Evolutionary conservation across 2,329 filamentous ascomycete species (phyloP).

Genomic region (Byssothecium circinans): DNA sequence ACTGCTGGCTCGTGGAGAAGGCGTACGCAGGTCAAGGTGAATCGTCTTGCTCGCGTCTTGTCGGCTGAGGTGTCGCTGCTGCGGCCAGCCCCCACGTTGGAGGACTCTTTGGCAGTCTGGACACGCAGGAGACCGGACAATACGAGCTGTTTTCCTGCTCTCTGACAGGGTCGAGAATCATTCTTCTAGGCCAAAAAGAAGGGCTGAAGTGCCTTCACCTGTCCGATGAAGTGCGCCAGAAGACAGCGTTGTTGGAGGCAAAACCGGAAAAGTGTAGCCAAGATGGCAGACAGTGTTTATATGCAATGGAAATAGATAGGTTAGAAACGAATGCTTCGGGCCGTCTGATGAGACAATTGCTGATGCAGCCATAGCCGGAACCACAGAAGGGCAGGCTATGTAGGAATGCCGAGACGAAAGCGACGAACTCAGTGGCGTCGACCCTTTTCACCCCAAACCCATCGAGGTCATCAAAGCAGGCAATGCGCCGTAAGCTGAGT

Average conservation of each 20-base stretch:
- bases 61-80: neutral
- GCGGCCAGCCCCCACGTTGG: neutral
- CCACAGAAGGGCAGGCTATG: slow-evolving; percentile 1
- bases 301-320: neutral
- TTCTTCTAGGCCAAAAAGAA: too few species aligned
- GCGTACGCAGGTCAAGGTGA: slow-evolving; percentile 9
- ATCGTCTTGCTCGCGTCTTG: slow-evolving; percentile 10
- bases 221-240: too few species aligned
- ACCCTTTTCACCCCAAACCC: neutral
- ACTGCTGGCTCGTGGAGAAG: slow-evolving; percentile 8
- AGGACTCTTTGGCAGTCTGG: too few species aligned
- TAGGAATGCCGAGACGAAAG: slow-evolving; percentile 14
- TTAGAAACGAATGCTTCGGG: slow-evolving; percentile 2
- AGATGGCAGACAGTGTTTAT: neutral
- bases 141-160: too few species aligned
- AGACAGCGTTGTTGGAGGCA: slow-evolving; percentile 1
- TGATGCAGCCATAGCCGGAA: slow-evolving; percentile 22
- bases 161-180: too few species aligned
- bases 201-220: too few species aligned
- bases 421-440: neutral
- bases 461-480: neutral
- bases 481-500: neutral
- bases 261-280: neutral
- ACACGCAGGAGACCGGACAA: too few species aligned
- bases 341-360: slow-evolving; percentile 22